Conservation (phyloP, 163 green algal genomes). For the Chloroidium sp. region DNA sequence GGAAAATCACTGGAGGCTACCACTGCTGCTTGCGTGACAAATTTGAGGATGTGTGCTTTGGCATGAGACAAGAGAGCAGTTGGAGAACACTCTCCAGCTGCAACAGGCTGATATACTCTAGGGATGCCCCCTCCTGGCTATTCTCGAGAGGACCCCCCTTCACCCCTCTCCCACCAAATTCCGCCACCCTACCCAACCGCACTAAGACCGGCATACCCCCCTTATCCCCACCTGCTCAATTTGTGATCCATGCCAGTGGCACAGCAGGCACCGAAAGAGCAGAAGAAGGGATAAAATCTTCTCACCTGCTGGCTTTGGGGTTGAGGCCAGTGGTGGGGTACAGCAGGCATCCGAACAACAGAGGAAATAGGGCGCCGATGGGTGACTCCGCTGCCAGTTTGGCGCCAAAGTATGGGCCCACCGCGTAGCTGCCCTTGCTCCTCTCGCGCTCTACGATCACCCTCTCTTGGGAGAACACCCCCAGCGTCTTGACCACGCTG, state of each 20-base stretch:
- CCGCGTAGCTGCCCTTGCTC: conserved; percentile 39
- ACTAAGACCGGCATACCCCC: too few species aligned
- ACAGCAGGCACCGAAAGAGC: background rate
- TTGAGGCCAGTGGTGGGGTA: conserved; percentile 86
- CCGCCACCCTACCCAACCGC: too few species aligned
- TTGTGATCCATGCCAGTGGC: background rate
- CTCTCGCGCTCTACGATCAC: conserved; percentile 72
- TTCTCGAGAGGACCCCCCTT: too few species aligned
- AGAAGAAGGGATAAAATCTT: background rate
- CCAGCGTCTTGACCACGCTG: conserved; percentile 85
- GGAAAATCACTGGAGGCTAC: too few species aligned
- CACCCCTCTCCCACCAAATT: too few species aligned
- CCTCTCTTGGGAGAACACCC: conserved; percentile 71
- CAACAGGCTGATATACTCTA: too few species aligned
- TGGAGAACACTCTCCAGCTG: too few species aligned
- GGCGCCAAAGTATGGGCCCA: conserved; percentile 54
- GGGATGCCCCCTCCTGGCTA: too few species aligned
- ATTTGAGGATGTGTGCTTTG: too few species aligned
- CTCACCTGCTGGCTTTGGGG: conserved; percentile 8
- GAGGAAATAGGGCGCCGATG: conserved; percentile 76
- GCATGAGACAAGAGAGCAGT: too few species aligned
- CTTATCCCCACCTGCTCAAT: conserved; percentile 5
- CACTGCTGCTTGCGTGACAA: too few species aligned
- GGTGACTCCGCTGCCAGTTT: conserved; percentile 91
- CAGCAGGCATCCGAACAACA: conserved; percentile 72